Base-by-base conservation (phyloP, 2,329 filamentous ascomycete species). In the Paracorniculantispora psalliotae region DNA sequence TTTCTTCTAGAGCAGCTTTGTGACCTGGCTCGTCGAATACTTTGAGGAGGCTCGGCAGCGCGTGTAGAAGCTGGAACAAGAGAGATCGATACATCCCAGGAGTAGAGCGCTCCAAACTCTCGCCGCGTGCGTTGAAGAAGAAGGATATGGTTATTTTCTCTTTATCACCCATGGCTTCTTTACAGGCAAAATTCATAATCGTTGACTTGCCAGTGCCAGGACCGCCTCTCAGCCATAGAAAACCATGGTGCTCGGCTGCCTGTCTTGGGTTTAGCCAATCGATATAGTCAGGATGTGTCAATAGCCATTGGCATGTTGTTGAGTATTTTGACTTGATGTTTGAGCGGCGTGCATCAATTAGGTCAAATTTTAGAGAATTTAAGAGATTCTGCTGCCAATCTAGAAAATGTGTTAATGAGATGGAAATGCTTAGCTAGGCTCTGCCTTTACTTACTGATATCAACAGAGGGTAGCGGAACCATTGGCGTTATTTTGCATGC, bases 41-140 rank as follows among this genome's bases (percentile, higher is more conserved):
- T 21, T 10, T 3, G 37, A n/a, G 7, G 9, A 47, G 47, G 2
- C 71, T 63, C 0, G 68, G 66, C 1, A 67, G 21, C 6, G 65
- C 60, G 0, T 68, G 37, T 0, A 82, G 66, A 2, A 83, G 65
- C 59, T 82, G 77, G 4, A 67, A 64, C 1, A 83, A 61, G 10
- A 83, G 62, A 0, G 78, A 78, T 7, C 78, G 74, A 63, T 81
- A 81, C 64, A 83, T 71, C 2, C 81, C 80, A 0, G 68, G 19
- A 0, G 69, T 71, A 0, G 78, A 75, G 59, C 72, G 79, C 61
- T 83, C 77, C 10, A 78, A 65, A 15, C 64, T 39, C 0, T 66
- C 65, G 0, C 78, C 79, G 48, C 77, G 67, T 0, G 78, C 78
- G 54, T 80, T 77, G 71, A 81, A 82, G 68, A 81, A 82, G 67